A percentile compares a stretch with the other conserved stretches of the same genome.
These are phyloP conservation scores for Cyberlindnera suaveolens DNA, from an alignment of 805 yeast genomes.

Conservation along the genomic window DNA sequence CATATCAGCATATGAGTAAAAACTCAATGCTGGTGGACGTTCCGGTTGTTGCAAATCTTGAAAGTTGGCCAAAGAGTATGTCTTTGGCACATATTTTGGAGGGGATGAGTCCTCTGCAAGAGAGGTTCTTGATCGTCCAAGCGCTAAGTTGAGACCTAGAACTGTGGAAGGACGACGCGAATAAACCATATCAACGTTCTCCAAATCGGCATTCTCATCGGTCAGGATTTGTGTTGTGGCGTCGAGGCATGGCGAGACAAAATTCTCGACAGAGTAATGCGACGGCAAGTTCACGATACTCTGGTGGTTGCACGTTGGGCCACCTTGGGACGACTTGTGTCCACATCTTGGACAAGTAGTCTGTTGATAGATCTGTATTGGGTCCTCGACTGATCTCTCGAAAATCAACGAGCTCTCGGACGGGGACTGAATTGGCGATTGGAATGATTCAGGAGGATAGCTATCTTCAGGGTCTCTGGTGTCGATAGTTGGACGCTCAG, in stretches of 20 bases:
- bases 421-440: constrained; percentile 7
- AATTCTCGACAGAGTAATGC: constrained; percentile 50
- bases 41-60: constrained; percentile 16
- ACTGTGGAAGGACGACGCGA: constrained; percentile 54
- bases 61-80: constrained; percentile 20
- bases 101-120: constrained; percentile 9
- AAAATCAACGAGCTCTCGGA: constrained; percentile 43
- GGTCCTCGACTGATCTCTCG: constrained; percentile 64
- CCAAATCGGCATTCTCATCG: constrained; percentile 51
- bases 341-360: constrained; percentile 24
- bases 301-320: constrained; percentile 22
- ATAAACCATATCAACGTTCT: constrained; percentile 66
- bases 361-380: constrained; percentile 26
- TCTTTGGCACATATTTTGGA: constrained; percentile 16
- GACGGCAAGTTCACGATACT: constrained; percentile 28
- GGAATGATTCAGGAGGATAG: constrained; percentile 15
- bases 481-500: constrained; percentile 8
- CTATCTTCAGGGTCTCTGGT: constrained; percentile 13
- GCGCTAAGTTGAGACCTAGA: constrained; percentile 35
- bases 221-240: constrained; percentile 64
- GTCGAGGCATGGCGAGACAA: constrained; percentile 76
- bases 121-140: constrained; percentile 31
- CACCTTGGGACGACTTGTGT: constrained; percentile 14
- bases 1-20: constrained; percentile 79
- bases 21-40: constrained; percentile 30